These are phyloP conservation scores for Aspergillus japonicus DNA, from an alignment of 2,329 filamentous ascomycete species.

Conservation along the genomic window DNA sequence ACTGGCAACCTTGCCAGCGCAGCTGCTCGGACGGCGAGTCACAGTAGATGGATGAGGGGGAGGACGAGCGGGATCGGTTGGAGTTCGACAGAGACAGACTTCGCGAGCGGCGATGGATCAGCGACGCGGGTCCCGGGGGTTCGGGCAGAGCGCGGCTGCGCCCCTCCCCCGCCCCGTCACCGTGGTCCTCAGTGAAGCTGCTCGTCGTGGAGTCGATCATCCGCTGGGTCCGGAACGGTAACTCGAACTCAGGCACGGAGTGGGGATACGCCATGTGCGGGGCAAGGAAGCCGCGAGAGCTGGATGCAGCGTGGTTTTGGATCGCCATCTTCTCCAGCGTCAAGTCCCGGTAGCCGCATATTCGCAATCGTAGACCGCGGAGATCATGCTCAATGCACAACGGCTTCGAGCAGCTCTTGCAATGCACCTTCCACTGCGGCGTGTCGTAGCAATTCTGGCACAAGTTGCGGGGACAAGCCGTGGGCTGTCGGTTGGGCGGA, in stretches of 20 bases:
- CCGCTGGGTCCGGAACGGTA: constrained; percentile 33
- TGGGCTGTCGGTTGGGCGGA: constrained; percentile 46
- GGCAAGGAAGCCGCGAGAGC: constrained; percentile 8
- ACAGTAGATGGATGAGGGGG: constrained; percentile 39
- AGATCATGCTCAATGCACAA: constrained; percentile 62
- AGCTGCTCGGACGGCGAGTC: constrained; percentile 37
- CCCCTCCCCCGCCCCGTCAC: constrained; percentile 27
- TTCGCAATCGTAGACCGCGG: constrained; percentile 54
- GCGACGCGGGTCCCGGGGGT: constrained; percentile 16
- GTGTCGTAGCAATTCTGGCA: constrained; percentile 59
- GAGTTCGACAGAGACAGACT: constrained; percentile 42
- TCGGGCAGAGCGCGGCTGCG: constrained; percentile 17
- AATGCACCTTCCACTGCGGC: constrained; percentile 61
- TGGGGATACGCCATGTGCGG: constrained; percentile 15
- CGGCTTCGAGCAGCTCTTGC: constrained; percentile 56
- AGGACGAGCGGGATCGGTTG: constrained; percentile 42
- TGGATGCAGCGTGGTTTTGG: constrained; percentile 29
- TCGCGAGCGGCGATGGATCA: constrained; percentile 32
- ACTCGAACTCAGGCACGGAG: constrained; percentile 25
- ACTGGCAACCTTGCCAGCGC: constrained; percentile 49
- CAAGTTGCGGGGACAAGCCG: constrained; percentile 54
- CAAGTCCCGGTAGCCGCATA: constrained; percentile 58
- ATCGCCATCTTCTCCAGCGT: constrained; percentile 49
- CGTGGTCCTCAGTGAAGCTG: constrained; percentile 37
- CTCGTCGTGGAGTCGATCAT: constrained; percentile 32